phyloP scores from a whole-genome alignment of 2,329 filamentous ascomycete species.

The Scedosporium apiospermum region DNA sequence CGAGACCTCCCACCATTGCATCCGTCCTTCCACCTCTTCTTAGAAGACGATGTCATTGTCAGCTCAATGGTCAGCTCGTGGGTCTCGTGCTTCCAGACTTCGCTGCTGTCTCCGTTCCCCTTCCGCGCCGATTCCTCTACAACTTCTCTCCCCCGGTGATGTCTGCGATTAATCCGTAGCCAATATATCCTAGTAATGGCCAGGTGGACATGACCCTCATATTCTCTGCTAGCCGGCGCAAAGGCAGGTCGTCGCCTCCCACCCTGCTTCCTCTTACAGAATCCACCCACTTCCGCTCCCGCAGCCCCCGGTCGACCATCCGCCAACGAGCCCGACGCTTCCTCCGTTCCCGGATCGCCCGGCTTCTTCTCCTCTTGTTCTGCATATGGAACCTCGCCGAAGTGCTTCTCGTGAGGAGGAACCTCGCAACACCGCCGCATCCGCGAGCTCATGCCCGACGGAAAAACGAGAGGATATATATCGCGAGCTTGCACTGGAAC shows the following conservation, averaged over 20 bases:
- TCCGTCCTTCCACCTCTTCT: not conserved
- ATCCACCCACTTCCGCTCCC: not conserved
- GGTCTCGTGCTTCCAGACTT: too few relatives aligned
- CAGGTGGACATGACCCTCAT: not conserved
- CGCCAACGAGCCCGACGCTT: slow-evolving; percentile 26
- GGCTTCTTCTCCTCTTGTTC: slow-evolving; percentile 24
- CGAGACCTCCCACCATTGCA: not conserved
- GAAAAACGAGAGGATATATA: slow-evolving; percentile 44
- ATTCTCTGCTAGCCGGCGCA: not conserved
- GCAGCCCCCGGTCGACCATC: slow-evolving; percentile 7
- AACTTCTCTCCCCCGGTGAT: too few relatives aligned
- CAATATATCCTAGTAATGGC: not conserved
- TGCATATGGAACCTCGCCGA: slow-evolving; percentile 28
- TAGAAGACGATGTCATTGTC: too few relatives aligned
- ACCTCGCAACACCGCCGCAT: slow-evolving; percentile 17
- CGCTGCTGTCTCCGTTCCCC: not conserved
- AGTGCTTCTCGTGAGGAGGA: slow-evolving; percentile 25
- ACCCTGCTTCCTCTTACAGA: slow-evolving; percentile 1
- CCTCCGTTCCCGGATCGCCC: slow-evolving; percentile 23
- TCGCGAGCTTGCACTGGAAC: slow-evolving; percentile 62
- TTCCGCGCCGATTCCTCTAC: not conserved
- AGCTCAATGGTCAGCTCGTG: too few relatives aligned
- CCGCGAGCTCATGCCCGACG: slow-evolving; percentile 15
- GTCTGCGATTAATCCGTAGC: not conserved
- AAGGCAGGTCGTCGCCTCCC: not conserved